Conservation (phyloP, 345 rosid species). For the Brassica carinata region DNA sequence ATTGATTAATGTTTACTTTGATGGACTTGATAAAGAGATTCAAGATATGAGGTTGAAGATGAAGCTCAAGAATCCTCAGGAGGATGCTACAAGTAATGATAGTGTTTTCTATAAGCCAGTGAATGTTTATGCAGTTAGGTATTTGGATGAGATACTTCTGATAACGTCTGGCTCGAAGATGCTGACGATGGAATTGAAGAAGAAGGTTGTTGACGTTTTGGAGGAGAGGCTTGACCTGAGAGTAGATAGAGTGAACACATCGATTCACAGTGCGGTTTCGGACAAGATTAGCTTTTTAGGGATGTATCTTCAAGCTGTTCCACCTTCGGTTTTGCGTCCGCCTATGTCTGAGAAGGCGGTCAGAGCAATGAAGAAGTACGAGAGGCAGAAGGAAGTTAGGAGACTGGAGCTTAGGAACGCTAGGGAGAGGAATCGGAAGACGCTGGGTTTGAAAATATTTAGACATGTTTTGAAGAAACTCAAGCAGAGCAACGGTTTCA, state of each 20-base stretch:
- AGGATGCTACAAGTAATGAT: conserved; percentile 31
- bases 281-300: conserved; percentile 82
- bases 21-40: conserved; percentile 67
- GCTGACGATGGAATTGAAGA: conserved; percentile 70
- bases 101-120: conserved; percentile 62
- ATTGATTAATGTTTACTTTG: conserved; percentile 73
- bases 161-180: conserved; percentile 77
- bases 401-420: conserved; percentile 72
- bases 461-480: conserved; percentile 73
- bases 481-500: conserved; percentile 60
- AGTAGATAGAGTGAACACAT: conserved; percentile 64
- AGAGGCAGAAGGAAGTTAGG: conserved; percentile 84
- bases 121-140: conserved; percentile 75
- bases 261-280: conserved; percentile 76
- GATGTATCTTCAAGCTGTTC: conserved; percentile 89
- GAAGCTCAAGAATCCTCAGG: conserved; percentile 50
- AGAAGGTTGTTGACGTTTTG: conserved; percentile 49
- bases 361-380: conserved; percentile 84
- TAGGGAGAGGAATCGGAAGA: conserved; percentile 79
- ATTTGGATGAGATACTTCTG: conserved; percentile 83
- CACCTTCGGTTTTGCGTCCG: conserved; percentile 78
- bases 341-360: conserved; percentile 83
- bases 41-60: conserved; percentile 62
- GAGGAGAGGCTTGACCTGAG: conserved; percentile 62
- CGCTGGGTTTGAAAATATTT: conserved; percentile 71